Conservation (phyloP, 2,329 filamentous ascomycete species). For the Colletotrichum chrysophilum region DNA sequence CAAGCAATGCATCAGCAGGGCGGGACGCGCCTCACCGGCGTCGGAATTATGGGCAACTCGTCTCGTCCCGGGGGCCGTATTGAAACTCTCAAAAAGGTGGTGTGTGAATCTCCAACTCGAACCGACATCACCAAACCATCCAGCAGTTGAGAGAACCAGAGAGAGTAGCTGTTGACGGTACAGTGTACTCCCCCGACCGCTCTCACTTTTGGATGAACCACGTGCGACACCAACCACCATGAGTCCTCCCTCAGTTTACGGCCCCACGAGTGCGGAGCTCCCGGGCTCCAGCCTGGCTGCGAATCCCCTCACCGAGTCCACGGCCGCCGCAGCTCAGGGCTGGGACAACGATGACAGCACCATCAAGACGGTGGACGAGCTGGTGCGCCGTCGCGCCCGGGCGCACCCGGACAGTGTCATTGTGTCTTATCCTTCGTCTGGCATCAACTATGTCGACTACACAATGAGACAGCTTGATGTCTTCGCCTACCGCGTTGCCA, state of each 20-base stretch:
- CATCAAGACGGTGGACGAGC: constrained; percentile 28
- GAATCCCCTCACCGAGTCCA: not conserved
- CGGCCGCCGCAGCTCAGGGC: not conserved
- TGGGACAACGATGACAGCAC: constrained; percentile 23
- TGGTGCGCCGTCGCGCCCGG: constrained; percentile 27
- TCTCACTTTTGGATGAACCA: not conserved
- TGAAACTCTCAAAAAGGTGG: not conserved
- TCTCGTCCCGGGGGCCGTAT: not conserved
- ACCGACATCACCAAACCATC: not conserved
- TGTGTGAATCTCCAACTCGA: not conserved
- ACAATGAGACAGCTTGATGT: constrained; percentile 50
- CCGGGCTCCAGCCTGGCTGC: constrained; percentile 3
- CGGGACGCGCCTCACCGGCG: not conserved
- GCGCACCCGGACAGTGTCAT: constrained; percentile 38
- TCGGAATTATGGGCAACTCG: not conserved
- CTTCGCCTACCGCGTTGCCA: constrained; percentile 33
- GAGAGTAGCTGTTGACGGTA: not conserved
- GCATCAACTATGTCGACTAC: constrained; percentile 51
- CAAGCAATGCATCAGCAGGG: not conserved
- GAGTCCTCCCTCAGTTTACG: constrained; percentile 21
- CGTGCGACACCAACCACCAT: not conserved
- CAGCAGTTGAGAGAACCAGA: not conserved
- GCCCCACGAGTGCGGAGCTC: constrained; percentile 14
- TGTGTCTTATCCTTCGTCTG: constrained; percentile 46
- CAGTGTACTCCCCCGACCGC: not conserved